These are phyloP conservation scores for Albizia julibrissin DNA, from an alignment of 306 rosid species.

Conservation along the genomic window DNA sequence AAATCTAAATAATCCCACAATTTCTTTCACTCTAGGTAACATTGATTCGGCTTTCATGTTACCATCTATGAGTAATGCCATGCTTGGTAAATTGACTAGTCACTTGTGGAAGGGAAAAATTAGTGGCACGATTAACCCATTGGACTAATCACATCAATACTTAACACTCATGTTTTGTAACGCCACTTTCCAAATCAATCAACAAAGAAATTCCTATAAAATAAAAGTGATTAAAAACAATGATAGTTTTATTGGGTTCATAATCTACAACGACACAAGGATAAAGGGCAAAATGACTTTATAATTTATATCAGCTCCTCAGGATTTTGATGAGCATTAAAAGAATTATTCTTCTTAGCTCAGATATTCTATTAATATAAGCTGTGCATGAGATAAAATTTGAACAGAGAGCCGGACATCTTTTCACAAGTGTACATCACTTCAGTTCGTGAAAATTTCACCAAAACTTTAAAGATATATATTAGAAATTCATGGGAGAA, in stretches of 20 bases:
- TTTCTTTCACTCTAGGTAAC: constrained; percentile 19
- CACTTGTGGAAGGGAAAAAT: not conserved
- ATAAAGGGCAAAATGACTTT: constrained; percentile 11
- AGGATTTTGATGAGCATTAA: constrained; percentile 19
- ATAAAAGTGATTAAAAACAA: not conserved
- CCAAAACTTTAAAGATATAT: constrained; percentile 5
- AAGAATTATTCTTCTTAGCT: not conserved
- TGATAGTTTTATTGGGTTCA: not conserved
- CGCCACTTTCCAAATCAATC: constrained; percentile 15
- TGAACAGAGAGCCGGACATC: not conserved
- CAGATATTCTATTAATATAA: constrained; percentile 16
- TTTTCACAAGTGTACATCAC: not conserved
- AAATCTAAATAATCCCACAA: constrained; percentile 5
- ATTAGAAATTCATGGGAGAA: constrained; percentile 19
- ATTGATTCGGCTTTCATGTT: constrained; percentile 11
- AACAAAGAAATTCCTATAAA: not conserved
- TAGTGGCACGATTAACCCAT: not conserved
- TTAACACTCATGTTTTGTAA: constrained; percentile 5
- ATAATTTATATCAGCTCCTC: not conserved
- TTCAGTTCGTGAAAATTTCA: not conserved
- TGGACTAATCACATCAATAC: not conserved
- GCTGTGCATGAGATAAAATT: constrained; percentile 9
- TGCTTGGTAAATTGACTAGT: not conserved
- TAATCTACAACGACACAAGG: not conserved
- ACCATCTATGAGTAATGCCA: not conserved